phyloP scores from a whole-genome alignment of 2,329 filamentous ascomycete genomes.

The Colletotrichum plurivorum region DNA sequence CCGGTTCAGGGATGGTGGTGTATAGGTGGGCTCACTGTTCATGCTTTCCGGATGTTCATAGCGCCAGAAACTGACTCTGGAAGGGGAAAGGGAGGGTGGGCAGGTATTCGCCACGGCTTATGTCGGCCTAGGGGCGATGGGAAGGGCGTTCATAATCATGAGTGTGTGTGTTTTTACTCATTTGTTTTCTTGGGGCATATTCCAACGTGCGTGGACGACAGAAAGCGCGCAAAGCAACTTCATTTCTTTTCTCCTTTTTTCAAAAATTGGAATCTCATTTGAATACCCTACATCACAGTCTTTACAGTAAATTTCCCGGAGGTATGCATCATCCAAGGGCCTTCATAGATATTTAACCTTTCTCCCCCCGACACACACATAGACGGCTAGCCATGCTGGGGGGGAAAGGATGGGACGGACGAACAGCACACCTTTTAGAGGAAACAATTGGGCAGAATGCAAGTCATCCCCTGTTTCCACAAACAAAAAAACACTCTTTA shows the following conservation, averaged over 20 bases:
- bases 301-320: not conserved
- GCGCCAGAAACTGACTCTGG: constrained; percentile 23
- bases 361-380: constrained; percentile 6
- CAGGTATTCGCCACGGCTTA: constrained; percentile 12
- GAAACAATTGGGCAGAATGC: constrained; percentile 15
- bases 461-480: not conserved
- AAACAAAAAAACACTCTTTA: not conserved
- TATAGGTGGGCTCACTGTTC: constrained; percentile 33
- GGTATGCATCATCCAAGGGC: not conserved
- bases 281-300: constrained; percentile 26
- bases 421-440: constrained; percentile 24
- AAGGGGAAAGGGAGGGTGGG: not conserved
- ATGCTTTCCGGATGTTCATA: constrained; percentile 35
- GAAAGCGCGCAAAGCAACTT: constrained; percentile 21
- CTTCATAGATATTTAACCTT: constrained; percentile 19
- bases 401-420: constrained; percentile 12
- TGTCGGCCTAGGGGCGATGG: constrained; percentile 25
- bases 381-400: constrained; percentile 11
- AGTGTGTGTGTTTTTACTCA: constrained; percentile 4
- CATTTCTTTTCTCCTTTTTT: constrained; percentile 6
- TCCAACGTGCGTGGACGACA: constrained; percentile 30
- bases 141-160: constrained; percentile 21
- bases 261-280: constrained; percentile 1
- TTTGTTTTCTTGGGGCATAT: constrained; percentile 27
- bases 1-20: constrained; percentile 23